Evolutionary conservation across 176 grass and related monocot genomes (phyloP), one percentile per base, ranked within the genome.

Genomic region (Hordeum marinum): DNA sequence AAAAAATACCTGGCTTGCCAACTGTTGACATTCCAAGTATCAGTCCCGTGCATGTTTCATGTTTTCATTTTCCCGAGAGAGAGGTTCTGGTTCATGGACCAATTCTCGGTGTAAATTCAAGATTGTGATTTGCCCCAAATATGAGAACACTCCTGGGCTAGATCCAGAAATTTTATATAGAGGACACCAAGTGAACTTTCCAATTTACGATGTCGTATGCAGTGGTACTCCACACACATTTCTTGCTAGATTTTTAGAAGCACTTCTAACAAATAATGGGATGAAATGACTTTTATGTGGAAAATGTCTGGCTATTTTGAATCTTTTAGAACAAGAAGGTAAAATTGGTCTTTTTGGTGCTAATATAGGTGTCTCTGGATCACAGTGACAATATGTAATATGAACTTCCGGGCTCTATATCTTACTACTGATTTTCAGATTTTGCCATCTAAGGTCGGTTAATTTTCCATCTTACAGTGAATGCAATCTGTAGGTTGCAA

Each of bases 401-500:
- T 63, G 37, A 12, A 75, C 32, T 84, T 75, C 32, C 32, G 8
- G 36, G 35, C 29, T 54, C 46, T 37, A 60, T 15, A 48, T 45
- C 24, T 13, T 82, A 43, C 54, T 83, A 35, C 82, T 60, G 6
- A 29, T 85, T 72, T 72, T 35, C 78, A 20, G 3, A 62, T 74
- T 82, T 78, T 43, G n/a, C 34, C 10, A 42, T 15, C 13, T 84
- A 24, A 75, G 42, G 78, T 14, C 75, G 18, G 64, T 55, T 64
- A 27, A 52, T 86, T 24, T 31, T 65, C 26, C 79, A 88, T 89
- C 46, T 89, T 45, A 83, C 23, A 85, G 37, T 79, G 55, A 60
- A 32, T 94, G 17, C 15, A 61, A n/a, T 68, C 14, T 84, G 87
- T 48, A 98, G 96, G 88, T 98, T 55, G 92, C 88, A 60, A 98